phyloP scores from a whole-genome alignment of 2,329 filamentous ascomycete species.

The Biscogniauxia mediterranea region DNA sequence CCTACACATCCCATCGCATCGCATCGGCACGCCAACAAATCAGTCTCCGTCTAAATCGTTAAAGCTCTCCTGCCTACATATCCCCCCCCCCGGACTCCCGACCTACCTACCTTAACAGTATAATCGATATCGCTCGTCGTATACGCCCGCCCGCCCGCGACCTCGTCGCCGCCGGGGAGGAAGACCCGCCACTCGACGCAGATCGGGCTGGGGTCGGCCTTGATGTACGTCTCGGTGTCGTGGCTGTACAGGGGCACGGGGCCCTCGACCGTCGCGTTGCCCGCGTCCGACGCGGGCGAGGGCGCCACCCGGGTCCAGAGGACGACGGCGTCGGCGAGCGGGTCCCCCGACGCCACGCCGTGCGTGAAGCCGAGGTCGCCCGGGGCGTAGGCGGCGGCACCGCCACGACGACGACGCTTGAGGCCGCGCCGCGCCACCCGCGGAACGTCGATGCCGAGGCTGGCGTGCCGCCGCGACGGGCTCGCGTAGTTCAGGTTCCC shows the following conservation, averaged over 20 bases:
- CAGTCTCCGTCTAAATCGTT: slow-evolving; percentile 1
- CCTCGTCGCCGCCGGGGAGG: slow-evolving; percentile 45
- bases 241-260: slow-evolving; percentile 45
- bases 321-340: slow-evolving; percentile 57
- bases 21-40: too few relatives aligned
- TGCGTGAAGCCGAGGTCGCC: slow-evolving; percentile 62
- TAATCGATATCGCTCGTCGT: slow-evolving; percentile 75
- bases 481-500: slow-evolving; percentile 66
- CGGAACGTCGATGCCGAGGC: slow-evolving; percentile 62
- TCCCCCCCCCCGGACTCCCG: not conserved
- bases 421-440: slow-evolving; percentile 56
- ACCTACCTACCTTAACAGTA: slow-evolving; percentile 59
- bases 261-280: slow-evolving; percentile 44
- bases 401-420: slow-evolving; percentile 29
- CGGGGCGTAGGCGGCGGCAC: slow-evolving; percentile 41
- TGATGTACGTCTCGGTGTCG: slow-evolving; percentile 47
- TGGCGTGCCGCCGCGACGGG: slow-evolving; percentile 62
- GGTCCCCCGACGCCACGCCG: slow-evolving; percentile 52
- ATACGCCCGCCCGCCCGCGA: slow-evolving; percentile 59
- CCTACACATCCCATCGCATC: slow-evolving; percentile 35
- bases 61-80: too few relatives aligned
- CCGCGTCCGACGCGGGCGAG: slow-evolving; percentile 43
- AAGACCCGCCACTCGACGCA: slow-evolving; percentile 66
- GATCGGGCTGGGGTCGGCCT: slow-evolving; percentile 47
- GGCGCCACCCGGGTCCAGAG: slow-evolving; percentile 50